Evolutionary conservation across 768 basidiomycete species (phyloP).

Genomic region (Cystobasidium ongulense): DNA sequence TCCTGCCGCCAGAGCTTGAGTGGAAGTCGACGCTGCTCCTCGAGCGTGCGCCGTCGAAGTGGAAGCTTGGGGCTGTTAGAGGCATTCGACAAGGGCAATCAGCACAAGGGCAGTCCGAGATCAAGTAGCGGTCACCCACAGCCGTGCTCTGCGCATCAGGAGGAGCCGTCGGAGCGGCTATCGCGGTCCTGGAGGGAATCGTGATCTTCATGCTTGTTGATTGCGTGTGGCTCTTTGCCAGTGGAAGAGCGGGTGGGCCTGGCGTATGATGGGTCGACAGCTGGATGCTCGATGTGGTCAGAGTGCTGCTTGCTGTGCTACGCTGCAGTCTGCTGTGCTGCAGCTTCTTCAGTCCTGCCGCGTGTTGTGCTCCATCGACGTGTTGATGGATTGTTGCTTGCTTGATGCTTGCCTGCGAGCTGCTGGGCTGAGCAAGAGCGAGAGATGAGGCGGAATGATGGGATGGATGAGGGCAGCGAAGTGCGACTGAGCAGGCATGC

Average conservation of each 20-base stretch:
- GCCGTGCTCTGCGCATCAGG: not conserved
- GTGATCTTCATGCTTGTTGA: conserved; percentile 16
- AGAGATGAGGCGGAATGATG: not conserved
- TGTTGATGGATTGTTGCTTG: not conserved
- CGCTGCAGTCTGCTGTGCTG: not conserved
- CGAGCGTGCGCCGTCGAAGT: not conserved
- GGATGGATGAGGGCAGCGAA: not conserved
- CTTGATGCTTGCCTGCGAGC: not conserved
- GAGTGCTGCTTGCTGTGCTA: no score
- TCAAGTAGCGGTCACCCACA: no score
- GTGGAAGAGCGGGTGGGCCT: not conserved
- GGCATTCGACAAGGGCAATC: no score
- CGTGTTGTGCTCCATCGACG: not conserved
- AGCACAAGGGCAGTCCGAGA: no score
- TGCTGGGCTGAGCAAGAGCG: not conserved
- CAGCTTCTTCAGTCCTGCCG: not conserved
- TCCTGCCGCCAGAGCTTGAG: not conserved
- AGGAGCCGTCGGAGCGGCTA: not conserved
- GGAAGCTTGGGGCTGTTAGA: no score
- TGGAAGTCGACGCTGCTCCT: not conserved
- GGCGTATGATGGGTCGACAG: not conserved
- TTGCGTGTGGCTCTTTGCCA: not conserved
- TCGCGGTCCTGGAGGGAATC: conserved; percentile 4
- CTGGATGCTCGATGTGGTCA: no score
- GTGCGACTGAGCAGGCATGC: no score